Percentiles rank a stretch among this genome's conserved stretches.
Conservation (phyloP, 805 yeast species). For the Candida ovalis region DNA sequence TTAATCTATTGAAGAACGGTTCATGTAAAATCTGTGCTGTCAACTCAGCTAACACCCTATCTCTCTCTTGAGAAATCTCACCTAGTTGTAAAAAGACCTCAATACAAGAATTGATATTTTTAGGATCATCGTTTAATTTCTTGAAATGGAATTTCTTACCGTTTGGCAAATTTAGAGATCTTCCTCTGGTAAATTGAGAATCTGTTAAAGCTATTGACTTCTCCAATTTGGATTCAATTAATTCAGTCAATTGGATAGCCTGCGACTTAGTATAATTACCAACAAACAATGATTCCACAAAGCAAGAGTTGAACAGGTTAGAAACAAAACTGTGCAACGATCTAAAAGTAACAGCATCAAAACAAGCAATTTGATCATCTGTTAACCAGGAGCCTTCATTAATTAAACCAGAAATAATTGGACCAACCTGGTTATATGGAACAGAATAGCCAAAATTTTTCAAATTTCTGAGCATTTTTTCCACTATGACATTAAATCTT, state of each 20-base stretch:
- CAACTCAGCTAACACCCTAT: constrained; percentile 54
- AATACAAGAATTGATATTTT: constrained; percentile 80
- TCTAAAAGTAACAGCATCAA: constrained; percentile 46
- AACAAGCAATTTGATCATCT: constrained; percentile 53
- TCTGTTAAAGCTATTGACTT: constrained; percentile 36
- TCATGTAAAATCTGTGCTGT: constrained; percentile 73
- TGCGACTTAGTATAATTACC: constrained; percentile 65
- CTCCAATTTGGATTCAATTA: constrained; percentile 37
- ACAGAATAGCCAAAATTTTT: constrained; percentile 67
- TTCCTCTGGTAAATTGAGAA: constrained; percentile 40
- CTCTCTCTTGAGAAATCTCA: constrained; percentile 37
- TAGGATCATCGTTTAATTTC: constrained; percentile 51
- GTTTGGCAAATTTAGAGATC: constrained; percentile 40
- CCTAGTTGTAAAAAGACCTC: constrained; percentile 75
- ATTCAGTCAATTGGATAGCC: constrained; percentile 46
- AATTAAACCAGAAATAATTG: constrained; percentile 57
- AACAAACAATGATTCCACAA: constrained; percentile 65
- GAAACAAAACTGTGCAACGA: constrained; percentile 40
- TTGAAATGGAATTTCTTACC: constrained; percentile 44
- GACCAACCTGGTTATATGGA: constrained; percentile 77
- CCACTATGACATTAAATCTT: constrained; percentile 66
- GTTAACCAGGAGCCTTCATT: constrained; percentile 68
- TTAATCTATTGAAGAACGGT: constrained; percentile 82
- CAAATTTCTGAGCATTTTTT: constrained; percentile 55
- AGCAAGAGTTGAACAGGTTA: constrained; percentile 54